Conservation (phyloP, 1,284 basidiomycete genomes). For the Pseudozyma sp. region DNA sequence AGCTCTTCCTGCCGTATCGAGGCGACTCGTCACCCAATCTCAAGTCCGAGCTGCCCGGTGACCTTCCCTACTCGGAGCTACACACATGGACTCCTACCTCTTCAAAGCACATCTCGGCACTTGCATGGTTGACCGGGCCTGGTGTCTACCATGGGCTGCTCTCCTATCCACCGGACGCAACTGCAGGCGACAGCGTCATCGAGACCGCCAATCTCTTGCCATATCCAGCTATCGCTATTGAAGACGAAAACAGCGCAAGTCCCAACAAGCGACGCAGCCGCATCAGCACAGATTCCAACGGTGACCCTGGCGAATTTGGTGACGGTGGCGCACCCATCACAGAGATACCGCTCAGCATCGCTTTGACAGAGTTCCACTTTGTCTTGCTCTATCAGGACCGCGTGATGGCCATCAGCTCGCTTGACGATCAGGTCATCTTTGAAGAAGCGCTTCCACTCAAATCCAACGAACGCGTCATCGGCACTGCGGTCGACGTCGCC, state of each 20-base stretch:
- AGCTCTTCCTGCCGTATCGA: constrained; percentile 62
- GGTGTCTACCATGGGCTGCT: constrained; percentile 63
- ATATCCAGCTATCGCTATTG: constrained; percentile 53
- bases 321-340: constrained; percentile 26
- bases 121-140: constrained; percentile 56
- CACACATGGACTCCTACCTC: constrained; percentile 65
- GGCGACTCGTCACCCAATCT: constrained; percentile 55
- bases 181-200: constrained; percentile 77
- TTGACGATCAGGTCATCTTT: constrained; percentile 85
- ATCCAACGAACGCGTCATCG: constrained; percentile 58
- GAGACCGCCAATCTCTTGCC: constrained; percentile 74
- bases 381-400: constrained; percentile 85
- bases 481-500: constrained; percentile 76
- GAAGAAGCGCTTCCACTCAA: constrained; percentile 74
- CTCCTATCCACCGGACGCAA: constrained; percentile 67
- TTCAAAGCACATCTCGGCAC: constrained; percentile 13
- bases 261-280: constrained; percentile 24
- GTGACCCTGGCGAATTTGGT: constrained; percentile 21
- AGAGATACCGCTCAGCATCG: constrained; percentile 75
- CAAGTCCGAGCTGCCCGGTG: constrained; percentile 66
- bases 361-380: constrained; percentile 92
- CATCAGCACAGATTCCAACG: constrained; percentile 26
- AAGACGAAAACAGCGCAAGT: constrained; percentile 21
- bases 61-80: constrained; percentile 69
- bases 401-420: constrained; percentile 80